Percentiles rank a stretch among this genome's conserved stretches.
These are phyloP conservation scores for Achaetomiella virescens DNA, from an alignment of 495 filamentous ascomycete species.

Conservation along the genomic window DNA sequence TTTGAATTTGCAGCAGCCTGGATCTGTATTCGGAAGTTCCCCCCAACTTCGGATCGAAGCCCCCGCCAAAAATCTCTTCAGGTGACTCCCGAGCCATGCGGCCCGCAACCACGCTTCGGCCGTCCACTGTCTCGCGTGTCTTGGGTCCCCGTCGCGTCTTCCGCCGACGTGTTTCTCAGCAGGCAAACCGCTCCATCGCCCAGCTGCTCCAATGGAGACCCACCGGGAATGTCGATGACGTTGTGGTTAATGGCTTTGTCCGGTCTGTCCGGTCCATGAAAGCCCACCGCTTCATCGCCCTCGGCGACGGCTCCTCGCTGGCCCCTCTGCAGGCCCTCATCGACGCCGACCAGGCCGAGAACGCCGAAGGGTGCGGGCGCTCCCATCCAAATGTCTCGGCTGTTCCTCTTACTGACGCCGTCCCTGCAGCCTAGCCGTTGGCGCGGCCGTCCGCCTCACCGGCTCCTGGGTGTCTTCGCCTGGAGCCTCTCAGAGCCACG, in stretches of 20 bases:
- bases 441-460: slow-evolving; percentile 69
- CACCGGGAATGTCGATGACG: slow-evolving; percentile 20
- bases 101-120: slow-evolving; percentile 14
- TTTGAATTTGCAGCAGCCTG: background rate
- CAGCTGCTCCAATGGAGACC: slow-evolving; percentile 31
- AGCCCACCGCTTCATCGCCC: slow-evolving; percentile 68
- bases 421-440: slow-evolving; percentile 63
- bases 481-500: slow-evolving; percentile 66
- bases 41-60: background rate
- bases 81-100: slow-evolving; percentile 12
- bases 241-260: slow-evolving; percentile 68
- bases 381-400: slow-evolving; percentile 19
- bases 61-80: background rate
- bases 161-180: slow-evolving; percentile 19
- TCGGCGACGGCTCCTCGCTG: slow-evolving; percentile 82
- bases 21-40: background rate
- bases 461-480: slow-evolving; percentile 74
- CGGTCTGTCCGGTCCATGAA: slow-evolving; percentile 85
- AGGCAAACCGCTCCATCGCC: slow-evolving; percentile 21
- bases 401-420: slow-evolving; percentile 20
- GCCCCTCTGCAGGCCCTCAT: slow-evolving; percentile 77
- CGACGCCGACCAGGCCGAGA: slow-evolving; percentile 61
- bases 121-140: slow-evolving; percentile 10
- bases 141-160: slow-evolving; percentile 2
- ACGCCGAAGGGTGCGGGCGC: slow-evolving; percentile 66